Percentiles rank a stretch among this genome's conserved stretches.
These are phyloP conservation scores for Diaporthe eres DNA, from an alignment of 2,329 filamentous ascomycete species.

Conservation along the genomic window DNA sequence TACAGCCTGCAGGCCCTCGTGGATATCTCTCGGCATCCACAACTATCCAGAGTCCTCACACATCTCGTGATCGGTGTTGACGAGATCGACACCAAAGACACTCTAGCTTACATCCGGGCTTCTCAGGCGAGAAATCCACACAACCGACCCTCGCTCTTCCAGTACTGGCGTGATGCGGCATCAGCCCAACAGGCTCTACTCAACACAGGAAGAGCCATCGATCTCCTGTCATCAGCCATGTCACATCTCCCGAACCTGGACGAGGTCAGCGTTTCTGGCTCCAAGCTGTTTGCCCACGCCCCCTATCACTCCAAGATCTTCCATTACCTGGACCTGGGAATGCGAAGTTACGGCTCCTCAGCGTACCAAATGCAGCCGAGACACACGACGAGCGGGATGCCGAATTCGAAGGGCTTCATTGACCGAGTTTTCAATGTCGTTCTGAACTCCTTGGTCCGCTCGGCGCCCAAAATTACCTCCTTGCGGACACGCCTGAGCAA, in stretches of 20 bases:
- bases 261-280: neutral
- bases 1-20: neutral
- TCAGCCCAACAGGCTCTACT: neutral
- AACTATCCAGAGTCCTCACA: neutral
- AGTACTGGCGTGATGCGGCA: neutral
- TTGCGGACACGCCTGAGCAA: neutral
- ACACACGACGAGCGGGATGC: fast-evolving
- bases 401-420: neutral
- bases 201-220: neutral
- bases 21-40: neutral
- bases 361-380: neutral
- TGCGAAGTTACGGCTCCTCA: neutral
- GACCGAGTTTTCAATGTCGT: neutral
- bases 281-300: fast-evolving
- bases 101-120: neutral
- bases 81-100: neutral
- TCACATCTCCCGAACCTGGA: neutral
- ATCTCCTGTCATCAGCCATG: neutral
- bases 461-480: neutral
- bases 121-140: neutral
- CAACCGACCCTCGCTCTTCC: neutral
- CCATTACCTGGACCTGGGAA: neutral
- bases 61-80: slow-evolving; percentile 7
- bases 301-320: too few relatives aligned
- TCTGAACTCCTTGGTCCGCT: neutral